Conservation (phyloP, 352 stramenopile species). For the Phytopythium delawarense region DNA sequence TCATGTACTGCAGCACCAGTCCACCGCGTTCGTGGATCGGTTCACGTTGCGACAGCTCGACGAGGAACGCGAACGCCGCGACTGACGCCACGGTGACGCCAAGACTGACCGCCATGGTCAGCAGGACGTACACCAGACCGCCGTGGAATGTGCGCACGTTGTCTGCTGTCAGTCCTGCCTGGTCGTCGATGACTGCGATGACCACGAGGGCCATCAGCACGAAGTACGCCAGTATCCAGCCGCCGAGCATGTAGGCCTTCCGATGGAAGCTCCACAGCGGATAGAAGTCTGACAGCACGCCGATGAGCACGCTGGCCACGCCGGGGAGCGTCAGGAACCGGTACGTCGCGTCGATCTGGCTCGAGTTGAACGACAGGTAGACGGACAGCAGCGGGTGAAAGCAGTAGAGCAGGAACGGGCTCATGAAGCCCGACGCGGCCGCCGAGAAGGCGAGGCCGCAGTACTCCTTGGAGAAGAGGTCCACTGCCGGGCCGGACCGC, state of each 20-base stretch:
- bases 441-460: constrained; percentile 59
- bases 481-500: constrained; percentile 39
- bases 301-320: constrained; percentile 70
- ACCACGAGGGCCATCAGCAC: constrained; percentile 64
- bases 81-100: constrained; percentile 59
- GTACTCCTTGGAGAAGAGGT: constrained; percentile 60
- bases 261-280: constrained; percentile 69
- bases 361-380: constrained; percentile 43
- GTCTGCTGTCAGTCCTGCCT: constrained; percentile 24
- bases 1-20: constrained; percentile 64
- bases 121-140: constrained; percentile 61
- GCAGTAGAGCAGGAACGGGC: constrained; percentile 51
- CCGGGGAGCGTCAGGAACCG: constrained; percentile 55
- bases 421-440: constrained; percentile 52
- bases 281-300: constrained; percentile 75
- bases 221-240: constrained; percentile 68
- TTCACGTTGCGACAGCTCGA: constrained; percentile 76
- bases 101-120: constrained; percentile 64
- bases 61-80: constrained; percentile 53
- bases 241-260: constrained; percentile 75
- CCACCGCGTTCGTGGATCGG: constrained; percentile 67
- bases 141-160: constrained; percentile 52
- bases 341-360: constrained; percentile 44
- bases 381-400: constrained; percentile 62
- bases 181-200: constrained; percentile 54